These are phyloP conservation scores for Solanum chacoense DNA, from an alignment of 305 asterid genomes.

Conservation along the genomic window DNA sequence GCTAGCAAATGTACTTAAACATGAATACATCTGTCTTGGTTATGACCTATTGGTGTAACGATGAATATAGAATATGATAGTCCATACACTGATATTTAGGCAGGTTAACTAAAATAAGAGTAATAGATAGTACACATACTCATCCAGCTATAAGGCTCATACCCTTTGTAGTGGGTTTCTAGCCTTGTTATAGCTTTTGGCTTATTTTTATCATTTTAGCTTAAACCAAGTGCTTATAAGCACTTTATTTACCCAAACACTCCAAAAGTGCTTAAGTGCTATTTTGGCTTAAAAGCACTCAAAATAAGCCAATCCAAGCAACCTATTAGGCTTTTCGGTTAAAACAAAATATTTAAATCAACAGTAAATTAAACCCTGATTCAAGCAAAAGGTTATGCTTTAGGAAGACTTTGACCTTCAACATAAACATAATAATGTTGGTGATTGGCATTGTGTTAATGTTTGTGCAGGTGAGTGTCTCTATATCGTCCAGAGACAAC, in stretches of 20 bases:
- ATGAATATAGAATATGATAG: neutral
- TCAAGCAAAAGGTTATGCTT: neutral
- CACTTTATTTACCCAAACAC: neutral
- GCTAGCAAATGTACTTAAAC: neutral
- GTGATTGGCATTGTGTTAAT: neutral
- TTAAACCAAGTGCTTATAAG: neutral
- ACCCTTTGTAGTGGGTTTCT: neutral
- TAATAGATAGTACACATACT: neutral
- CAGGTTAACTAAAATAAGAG: neutral
- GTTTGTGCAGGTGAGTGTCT: conserved; percentile 54
- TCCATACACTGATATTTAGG: neutral
- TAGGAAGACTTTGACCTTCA: neutral
- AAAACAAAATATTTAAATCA: neutral
- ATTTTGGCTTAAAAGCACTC: neutral
- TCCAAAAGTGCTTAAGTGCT: neutral
- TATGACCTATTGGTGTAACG: neutral
- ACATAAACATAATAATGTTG: neutral
- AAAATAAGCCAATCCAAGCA: neutral
- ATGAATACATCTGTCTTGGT: neutral
- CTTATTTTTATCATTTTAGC: neutral
- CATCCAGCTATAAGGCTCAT: neutral
- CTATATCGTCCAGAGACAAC: conserved; percentile 47
- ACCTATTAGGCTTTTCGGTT: neutral
- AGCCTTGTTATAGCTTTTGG: neutral
- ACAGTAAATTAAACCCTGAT: neutral